Percentiles rank a stretch among this genome's conserved stretches.
Evolutionary conservation across 768 basidiomycete genomes (phyloP).

Genomic region (Lactifluus rugatus): DNA sequence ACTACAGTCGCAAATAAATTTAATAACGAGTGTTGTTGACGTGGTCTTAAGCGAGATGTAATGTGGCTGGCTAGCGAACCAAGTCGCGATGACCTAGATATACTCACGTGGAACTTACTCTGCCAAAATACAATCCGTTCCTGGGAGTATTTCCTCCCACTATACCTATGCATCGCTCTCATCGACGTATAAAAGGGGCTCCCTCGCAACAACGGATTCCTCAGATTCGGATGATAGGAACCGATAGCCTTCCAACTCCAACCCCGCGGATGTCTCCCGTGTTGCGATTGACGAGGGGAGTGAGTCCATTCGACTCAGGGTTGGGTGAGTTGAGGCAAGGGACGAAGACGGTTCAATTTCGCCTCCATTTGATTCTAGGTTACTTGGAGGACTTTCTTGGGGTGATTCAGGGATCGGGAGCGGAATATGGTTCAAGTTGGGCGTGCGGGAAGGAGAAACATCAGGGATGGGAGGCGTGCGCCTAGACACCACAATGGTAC

Average conservation of each 20-base stretch:
- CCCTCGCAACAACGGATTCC: constrained; percentile 15
- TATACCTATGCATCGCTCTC: constrained; percentile 4
- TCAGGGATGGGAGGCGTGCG: neutral
- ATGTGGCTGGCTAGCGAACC: neutral
- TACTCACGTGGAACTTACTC: neutral
- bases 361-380: neutral
- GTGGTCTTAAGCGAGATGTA: no score
- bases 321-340: neutral
- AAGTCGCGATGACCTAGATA: neutral
- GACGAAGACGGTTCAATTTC: neutral
- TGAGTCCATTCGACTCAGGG: constrained; percentile 13
- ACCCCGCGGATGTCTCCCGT: neutral
- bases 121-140: constrained; percentile 1
- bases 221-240: constrained; percentile 19
- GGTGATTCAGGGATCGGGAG: neutral
- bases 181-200: constrained; percentile 17
- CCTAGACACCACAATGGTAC: neutral
- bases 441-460: constrained; percentile 1
- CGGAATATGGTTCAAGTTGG: neutral
- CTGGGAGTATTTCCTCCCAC: no score
- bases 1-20: constrained; percentile 13
- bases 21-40: neutral
- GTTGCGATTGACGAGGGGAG: constrained; percentile 12
- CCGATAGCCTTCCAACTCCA: constrained; percentile 9
- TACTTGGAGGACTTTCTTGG: neutral